phyloP scores from a whole-genome alignment of 345 rosid genomes.

The Eucalyptus tenuipes region DNA sequence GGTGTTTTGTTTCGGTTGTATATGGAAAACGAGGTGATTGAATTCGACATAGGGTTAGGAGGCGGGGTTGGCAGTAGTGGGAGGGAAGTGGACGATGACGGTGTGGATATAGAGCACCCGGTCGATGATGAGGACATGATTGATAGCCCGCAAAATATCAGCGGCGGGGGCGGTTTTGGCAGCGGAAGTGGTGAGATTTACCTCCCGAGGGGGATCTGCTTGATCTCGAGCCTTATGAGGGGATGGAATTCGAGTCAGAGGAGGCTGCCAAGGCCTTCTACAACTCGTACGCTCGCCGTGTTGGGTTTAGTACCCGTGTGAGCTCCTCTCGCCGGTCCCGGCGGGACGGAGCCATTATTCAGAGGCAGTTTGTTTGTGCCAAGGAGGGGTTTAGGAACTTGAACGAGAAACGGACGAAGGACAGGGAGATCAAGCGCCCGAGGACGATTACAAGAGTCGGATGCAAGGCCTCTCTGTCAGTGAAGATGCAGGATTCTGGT shows the following conservation, averaged over 20 bases:
- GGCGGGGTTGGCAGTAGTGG: slow-evolving; percentile 4
- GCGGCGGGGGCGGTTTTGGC: background rate
- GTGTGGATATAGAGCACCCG: slow-evolving; percentile 17
- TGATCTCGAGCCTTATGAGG: slow-evolving; percentile 43
- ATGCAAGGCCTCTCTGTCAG: slow-evolving; percentile 28
- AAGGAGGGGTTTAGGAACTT: slow-evolving; percentile 36
- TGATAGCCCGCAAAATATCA: background rate
- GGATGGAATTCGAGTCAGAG: slow-evolving; percentile 48
- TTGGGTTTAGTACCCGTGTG: slow-evolving; percentile 47
- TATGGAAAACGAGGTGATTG: slow-evolving; percentile 40
- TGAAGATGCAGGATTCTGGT: slow-evolving; percentile 39
- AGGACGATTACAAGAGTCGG: slow-evolving; percentile 29
- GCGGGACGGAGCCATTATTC: slow-evolving; percentile 44
- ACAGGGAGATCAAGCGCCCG: slow-evolving; percentile 42
- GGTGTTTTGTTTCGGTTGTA: background rate
- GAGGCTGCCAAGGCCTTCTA: slow-evolving; percentile 50
- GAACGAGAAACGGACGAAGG: slow-evolving; percentile 36
- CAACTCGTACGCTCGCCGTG: slow-evolving; percentile 42
- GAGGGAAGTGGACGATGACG: slow-evolving; percentile 15
- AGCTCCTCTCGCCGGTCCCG: slow-evolving; percentile 47
- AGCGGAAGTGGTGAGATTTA: slow-evolving; percentile 12
- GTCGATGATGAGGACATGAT: slow-evolving; percentile 28
- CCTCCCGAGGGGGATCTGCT: slow-evolving; percentile 22
- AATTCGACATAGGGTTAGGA: slow-evolving; percentile 37
- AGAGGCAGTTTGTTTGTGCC: slow-evolving; percentile 44